Evolutionary conservation across 1,139 yeast genomes (phyloP).

Genomic region (Yamadazyma siamensis): DNA sequence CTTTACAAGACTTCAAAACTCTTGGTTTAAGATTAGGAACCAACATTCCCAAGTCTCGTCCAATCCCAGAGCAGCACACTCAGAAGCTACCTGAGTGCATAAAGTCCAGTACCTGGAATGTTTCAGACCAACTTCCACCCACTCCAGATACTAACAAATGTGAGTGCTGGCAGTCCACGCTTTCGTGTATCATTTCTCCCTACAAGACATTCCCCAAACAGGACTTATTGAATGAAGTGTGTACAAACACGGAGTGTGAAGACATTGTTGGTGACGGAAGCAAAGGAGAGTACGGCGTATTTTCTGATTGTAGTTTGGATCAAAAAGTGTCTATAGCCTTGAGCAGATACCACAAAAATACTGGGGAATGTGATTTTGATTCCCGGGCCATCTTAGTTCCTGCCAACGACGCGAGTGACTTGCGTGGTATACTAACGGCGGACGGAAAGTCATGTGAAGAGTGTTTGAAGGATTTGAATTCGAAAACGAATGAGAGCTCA

Average conservation of each 20-base stretch:
- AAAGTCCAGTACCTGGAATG: slow-evolving; percentile 34
- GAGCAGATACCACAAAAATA: slow-evolving; percentile 39
- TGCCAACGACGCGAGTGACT: slow-evolving; percentile 18
- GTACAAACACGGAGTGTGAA: slow-evolving; percentile 49
- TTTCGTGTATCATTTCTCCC: slow-evolving; percentile 48
- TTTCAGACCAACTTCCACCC: slow-evolving; percentile 45
- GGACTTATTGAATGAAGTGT: slow-evolving; percentile 41
- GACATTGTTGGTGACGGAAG: slow-evolving; percentile 48
- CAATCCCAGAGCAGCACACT: background rate
- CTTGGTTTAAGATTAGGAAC: slow-evolving; percentile 29
- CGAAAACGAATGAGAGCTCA: too few species aligned
- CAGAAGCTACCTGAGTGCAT: slow-evolving; percentile 2
- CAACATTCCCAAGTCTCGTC: slow-evolving; percentile 28
- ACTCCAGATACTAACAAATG: slow-evolving; percentile 55
- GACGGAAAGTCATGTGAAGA: slow-evolving; percentile 29
- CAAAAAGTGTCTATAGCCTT: slow-evolving; percentile 54
- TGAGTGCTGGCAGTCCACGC: slow-evolving; percentile 49
- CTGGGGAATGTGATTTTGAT: slow-evolving; percentile 33
- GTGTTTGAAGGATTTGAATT: slow-evolving; percentile 6
- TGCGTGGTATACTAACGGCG: slow-evolving; percentile 17
- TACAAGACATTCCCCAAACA: slow-evolving; percentile 26
- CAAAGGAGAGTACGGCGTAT: slow-evolving; percentile 54
- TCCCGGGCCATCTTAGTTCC: slow-evolving; percentile 35
- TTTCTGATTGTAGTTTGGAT: slow-evolving; percentile 49
- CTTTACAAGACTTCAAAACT: slow-evolving; percentile 41